phyloP scores from a whole-genome alignment of 2,329 filamentous ascomycete genomes.

The Aspergillus sp. region DNA sequence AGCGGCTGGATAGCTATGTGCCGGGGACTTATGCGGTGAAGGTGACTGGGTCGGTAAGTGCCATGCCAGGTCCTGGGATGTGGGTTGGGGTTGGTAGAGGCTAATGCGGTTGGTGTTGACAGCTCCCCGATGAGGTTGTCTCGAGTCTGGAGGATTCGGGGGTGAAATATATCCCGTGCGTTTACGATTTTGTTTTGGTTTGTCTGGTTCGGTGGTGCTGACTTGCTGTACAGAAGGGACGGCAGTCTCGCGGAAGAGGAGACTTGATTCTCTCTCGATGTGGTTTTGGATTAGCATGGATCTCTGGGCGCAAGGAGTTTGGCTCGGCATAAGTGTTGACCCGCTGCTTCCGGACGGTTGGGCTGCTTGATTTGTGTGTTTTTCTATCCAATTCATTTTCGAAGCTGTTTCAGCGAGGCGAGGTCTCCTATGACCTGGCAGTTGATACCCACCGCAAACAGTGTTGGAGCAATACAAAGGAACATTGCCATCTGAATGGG shows the following conservation, averaged over 20 bases:
- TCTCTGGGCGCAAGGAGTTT: too few relatives aligned
- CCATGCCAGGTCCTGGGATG: neutral
- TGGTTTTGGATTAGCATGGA: too few relatives aligned
- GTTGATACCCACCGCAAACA: too few relatives aligned
- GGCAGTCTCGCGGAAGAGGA: constrained; percentile 40
- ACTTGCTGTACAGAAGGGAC: constrained; percentile 28
- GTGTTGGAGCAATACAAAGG: too few relatives aligned
- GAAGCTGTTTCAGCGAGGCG: too few relatives aligned
- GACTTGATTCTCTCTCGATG: constrained; percentile 11
- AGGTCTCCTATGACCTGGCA: too few relatives aligned
- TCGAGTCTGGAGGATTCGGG: constrained; percentile 49
- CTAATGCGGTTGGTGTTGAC: constrained; percentile 1
- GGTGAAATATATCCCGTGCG: constrained; percentile 52
- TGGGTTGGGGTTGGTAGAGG: neutral
- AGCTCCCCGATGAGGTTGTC: constrained; percentile 50
- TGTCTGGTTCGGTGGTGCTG: constrained; percentile 3
- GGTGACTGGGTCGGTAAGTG: constrained; percentile 65
- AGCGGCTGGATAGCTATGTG: constrained; percentile 80
- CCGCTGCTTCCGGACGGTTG: too few relatives aligned
- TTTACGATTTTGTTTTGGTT: constrained; percentile 3
- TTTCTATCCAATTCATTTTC: too few relatives aligned
- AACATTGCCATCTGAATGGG: too few relatives aligned
- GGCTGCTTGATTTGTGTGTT: too few relatives aligned
- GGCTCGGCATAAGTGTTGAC: too few relatives aligned
- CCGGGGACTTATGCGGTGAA: constrained; percentile 89